A percentile compares a stretch with the other conserved stretches of the same genome.
Evolutionary conservation across 2,329 filamentous ascomycete species (phyloP).

Genomic region (Alternaria metachromatica): DNA sequence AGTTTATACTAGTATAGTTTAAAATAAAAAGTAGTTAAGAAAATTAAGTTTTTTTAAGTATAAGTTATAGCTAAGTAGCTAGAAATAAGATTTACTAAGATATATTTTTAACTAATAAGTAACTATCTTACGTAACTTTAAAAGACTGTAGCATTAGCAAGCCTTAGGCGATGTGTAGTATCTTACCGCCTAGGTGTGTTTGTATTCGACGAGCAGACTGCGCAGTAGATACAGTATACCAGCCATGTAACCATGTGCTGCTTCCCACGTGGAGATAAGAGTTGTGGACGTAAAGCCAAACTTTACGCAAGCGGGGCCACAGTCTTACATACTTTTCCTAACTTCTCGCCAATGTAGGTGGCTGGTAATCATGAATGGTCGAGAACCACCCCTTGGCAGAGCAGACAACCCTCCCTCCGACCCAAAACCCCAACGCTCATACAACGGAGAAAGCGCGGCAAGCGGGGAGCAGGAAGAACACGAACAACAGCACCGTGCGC

Average conservation of each 20-base stretch:
- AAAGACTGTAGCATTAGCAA: no score
- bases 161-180: no score
- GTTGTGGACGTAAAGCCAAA: neutral
- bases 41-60: no score
- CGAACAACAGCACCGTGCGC: neutral
- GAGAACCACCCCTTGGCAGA: no score
- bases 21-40: no score
- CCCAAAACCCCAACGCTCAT: neutral
- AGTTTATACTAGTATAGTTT: no score
- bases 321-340: neutral
- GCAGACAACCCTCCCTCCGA: neutral
- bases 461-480: neutral
- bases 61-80: no score
- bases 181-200: neutral
- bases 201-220: neutral
- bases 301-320: neutral
- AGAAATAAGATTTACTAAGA: no score
- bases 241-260: neutral
- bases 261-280: neutral
- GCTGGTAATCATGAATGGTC: fast-evolving
- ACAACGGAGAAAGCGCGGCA: neutral
- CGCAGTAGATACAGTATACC: neutral
- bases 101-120: no score
- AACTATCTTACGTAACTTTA: no score
- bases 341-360: neutral